Conservation (phyloP, 345 rosid species). For the Acer yangbiense region DNA sequence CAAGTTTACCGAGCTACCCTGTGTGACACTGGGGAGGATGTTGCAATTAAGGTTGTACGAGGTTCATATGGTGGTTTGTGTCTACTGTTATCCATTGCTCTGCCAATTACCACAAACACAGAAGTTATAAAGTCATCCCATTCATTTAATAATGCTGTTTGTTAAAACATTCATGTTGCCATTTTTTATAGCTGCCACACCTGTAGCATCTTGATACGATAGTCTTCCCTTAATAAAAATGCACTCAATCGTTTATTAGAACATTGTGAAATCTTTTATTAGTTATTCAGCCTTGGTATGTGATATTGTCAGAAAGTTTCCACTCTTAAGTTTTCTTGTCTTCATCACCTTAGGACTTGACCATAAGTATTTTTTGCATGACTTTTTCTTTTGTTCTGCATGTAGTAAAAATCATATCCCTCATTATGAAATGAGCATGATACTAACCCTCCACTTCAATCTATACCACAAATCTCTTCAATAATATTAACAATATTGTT, state of each 20-base stretch:
- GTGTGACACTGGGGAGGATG: slow-evolving; percentile 84
- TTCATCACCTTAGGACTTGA: background rate
- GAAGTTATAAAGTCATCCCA: background rate
- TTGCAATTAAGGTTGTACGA: slow-evolving; percentile 85
- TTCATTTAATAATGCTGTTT: background rate
- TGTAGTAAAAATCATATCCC: background rate
- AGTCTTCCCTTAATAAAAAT: background rate
- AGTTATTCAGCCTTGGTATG: background rate
- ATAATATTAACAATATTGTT: background rate
- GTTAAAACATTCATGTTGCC: background rate
- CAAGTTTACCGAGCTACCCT: slow-evolving; percentile 98
- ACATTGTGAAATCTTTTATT: background rate
- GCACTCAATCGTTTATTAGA: background rate
- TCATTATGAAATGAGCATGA: background rate
- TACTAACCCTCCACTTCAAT: background rate
- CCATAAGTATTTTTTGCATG: background rate
- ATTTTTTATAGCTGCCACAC: background rate
- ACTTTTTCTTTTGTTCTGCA: background rate
- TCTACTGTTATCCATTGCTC: slow-evolving; percentile 11
- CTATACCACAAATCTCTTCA: background rate
- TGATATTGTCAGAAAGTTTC: background rate
- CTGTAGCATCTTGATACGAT: background rate
- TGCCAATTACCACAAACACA: background rate
- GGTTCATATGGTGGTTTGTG: slow-evolving; percentile 5
- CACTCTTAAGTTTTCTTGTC: background rate